Base-by-base conservation (phyloP, 305 asterid species). In the Fraxinus floribunda region DNA sequence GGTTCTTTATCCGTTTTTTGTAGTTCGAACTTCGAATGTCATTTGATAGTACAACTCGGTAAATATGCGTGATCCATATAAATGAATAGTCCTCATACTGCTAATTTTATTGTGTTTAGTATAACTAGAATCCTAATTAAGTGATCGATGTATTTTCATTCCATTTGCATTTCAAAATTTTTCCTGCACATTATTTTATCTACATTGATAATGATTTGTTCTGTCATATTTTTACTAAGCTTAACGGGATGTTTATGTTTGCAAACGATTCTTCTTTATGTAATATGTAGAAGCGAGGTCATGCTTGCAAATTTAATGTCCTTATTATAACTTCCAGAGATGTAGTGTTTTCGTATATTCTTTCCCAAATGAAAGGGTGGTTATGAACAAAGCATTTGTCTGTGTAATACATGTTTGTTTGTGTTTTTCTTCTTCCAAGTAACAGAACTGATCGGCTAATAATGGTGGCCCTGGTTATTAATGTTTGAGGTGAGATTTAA, bases 1-100 rank as follows among this genome's bases (percentile, higher is more conserved):
- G 79, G 88, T 38, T 66, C 80, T 52, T 18, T 75, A 71, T 66
- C 76, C 44, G 5, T n/a, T 24, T 66, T 66, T 24, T 66, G 18
- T 26, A 66, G 74, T 24, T 24, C 26, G 26, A 24, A 24, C 26
- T 11, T 66, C 36, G n/a, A 24, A 9, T 11, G n/a, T 26, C 74
- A 7, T 66, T 66, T 66, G 36, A 29, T 66, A 2, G 36, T 66
- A 24, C 36, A 26, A 24, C 36, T 66, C 74, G 6, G 74, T 26
- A 8, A 66, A 66, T 26, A 3, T 66, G 74, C 74, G 36, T 26
- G 74, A 66, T 66, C 74, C 4, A 66, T 10, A 11, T 66, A 9
- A 66, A 66, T 26, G n/a, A 24, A 0, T 24, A 66, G 18, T 66
- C n/a, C 7, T 26, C 74, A 20, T 66, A 66, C 7, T 66, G n/a